Conservation (phyloP, 2,329 filamentous ascomycete genomes). For the Neonectria neomacrospora region DNA sequence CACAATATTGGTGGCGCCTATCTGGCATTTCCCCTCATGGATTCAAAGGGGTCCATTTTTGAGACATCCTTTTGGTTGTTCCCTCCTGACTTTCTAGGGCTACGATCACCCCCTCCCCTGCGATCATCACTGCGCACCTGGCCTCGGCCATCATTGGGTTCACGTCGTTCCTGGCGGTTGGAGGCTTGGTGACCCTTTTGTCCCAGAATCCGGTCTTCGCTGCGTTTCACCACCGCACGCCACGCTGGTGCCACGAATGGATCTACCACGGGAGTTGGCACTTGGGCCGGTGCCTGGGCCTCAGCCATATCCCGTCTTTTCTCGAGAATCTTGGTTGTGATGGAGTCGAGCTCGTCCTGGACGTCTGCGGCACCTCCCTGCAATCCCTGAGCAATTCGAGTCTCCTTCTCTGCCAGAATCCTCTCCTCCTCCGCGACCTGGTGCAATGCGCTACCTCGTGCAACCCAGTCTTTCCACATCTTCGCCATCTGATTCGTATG, state of each 20-base stretch:
- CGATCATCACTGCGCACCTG: background rate
- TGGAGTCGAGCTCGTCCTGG: background rate
- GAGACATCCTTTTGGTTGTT: background rate
- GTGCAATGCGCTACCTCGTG: constrained; percentile 54
- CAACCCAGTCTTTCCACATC: constrained; percentile 53
- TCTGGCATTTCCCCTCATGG: background rate
- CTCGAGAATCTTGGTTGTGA: background rate
- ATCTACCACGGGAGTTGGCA: background rate
- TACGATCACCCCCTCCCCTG: background rate
- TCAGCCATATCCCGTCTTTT: background rate
- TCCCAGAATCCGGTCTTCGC: background rate
- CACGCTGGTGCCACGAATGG: background rate
- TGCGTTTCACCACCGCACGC: background rate
- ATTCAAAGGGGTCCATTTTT: background rate
- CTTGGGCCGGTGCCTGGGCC: background rate
- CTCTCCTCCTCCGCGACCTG: constrained; percentile 55
- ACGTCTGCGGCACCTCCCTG: background rate
- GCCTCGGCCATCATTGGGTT: background rate
- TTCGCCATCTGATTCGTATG: constrained; percentile 45
- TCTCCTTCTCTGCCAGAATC: constrained; percentile 42
- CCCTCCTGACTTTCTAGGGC: background rate
- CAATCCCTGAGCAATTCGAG: background rate
- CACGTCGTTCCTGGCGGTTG: background rate
- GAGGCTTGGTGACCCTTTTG: background rate
- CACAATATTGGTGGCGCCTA: constrained; percentile 8